Percentiles rank a stretch among this genome's conserved stretches.
phyloP scores from a whole-genome alignment of 106 monocot species.

The Agapanthus africanus region DNA sequence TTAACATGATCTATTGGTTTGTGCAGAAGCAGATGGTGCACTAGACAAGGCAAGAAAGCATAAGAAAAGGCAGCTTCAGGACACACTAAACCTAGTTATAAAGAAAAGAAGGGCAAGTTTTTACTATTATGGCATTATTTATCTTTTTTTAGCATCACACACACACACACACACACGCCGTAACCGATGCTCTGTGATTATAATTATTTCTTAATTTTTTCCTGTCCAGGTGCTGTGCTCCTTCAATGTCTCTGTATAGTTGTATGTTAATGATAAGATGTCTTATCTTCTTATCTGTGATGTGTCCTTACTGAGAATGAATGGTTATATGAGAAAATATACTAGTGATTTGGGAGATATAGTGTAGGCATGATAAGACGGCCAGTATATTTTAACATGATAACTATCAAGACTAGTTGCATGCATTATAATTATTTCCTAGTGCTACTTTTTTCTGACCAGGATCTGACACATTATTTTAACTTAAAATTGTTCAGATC shows the following conservation, averaged over 20 bases:
- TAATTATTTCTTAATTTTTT: background rate
- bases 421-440: no score
- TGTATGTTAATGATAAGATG: background rate
- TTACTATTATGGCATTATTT: background rate
- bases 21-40: constrained; percentile 96
- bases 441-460: no score
- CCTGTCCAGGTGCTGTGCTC: background rate
- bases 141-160: background rate
- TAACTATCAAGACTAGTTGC: no score
- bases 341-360: background rate
- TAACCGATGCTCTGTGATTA: background rate
- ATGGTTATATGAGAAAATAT: background rate
- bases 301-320: background rate
- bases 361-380: no score
- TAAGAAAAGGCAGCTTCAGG: constrained; percentile 97
- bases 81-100: constrained; percentile 78
- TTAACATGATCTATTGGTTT: constrained; percentile 14
- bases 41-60: constrained; percentile 98
- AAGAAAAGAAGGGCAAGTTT: constrained; percentile 89
- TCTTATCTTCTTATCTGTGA: background rate
- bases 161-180: no score
- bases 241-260: no score
- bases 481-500: no score
- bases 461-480: no score
- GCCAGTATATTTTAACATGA: no score